Evolutionary conservation across 805 yeast species (phyloP), one percentile per base, ranked within the genome.

Genomic region (Candida incommunis): DNA sequence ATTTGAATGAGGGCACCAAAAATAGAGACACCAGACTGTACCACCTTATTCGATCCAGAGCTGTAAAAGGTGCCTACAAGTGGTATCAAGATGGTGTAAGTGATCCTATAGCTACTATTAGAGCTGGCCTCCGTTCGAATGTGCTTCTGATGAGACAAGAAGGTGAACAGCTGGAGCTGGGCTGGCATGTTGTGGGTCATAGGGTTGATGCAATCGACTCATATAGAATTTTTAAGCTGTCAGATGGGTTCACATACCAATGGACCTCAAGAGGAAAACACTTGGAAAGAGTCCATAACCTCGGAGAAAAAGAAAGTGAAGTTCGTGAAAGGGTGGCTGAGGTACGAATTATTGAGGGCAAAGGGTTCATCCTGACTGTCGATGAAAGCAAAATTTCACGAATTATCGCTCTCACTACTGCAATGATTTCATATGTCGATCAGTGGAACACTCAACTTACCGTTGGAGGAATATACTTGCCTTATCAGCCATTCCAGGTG

Each of bases 221-320:
- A 49, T 78, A 77, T 58, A 66, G 82, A 52, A 66, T 73, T 66
- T 78, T 78, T 58, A 71, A 72, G 37, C 64, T 78, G 42, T 68
- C 78, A 2, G 80, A 78, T 55, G 83, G 83, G 7, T 52, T 57
- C 42, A 72, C 74, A 3, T 78, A 76, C 53, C 83, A 78, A 54
- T 78, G 84, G 83, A 76, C 83, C 3, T 68, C 70, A 25, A 67
- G 67, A 43, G 82, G 80, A 18, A 72, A 69, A 50, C 75, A 66
- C 60, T 62, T 78, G 43, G 84, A 78, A 57, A 65, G 65, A 48
- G 80, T 78, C 22, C 64, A 61, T 41, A 77, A 78, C 51, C 56
- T 71, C 13, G 84, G 83, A 9, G 81, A 78, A 55, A 75, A 74
- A 58, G 82, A 76, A 50, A 67, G 75, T 21, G 84, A 78, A 56